phyloP scores from a whole-genome alignment of 805 yeast species.

The Yamadazyma takamatsuzukensis region DNA sequence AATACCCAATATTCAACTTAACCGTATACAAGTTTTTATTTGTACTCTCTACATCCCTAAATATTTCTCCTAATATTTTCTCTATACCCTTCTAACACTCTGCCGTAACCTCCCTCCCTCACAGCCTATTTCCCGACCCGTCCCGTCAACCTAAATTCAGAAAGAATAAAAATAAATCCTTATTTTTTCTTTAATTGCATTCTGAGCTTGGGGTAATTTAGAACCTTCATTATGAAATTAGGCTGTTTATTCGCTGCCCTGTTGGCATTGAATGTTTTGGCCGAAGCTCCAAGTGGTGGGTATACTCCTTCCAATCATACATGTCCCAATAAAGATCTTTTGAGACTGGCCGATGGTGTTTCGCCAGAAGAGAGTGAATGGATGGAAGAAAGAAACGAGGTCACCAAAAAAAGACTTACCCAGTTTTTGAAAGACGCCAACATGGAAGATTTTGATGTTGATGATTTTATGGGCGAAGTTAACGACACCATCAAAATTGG shows the following conservation, averaged over 20 bases:
- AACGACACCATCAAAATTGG: conserved; percentile 31
- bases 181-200: neutral
- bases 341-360: conserved; percentile 48
- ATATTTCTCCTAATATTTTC: no score
- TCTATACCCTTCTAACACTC: no score
- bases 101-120: no score
- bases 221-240: neutral
- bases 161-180: no score
- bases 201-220: no score
- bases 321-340: conserved; percentile 43
- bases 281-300: conserved; percentile 23
- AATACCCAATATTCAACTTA: no score
- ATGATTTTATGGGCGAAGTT: conserved; percentile 27
- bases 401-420: conserved; percentile 44
- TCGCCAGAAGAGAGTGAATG: conserved; percentile 49
- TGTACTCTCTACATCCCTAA: no score
- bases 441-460: conserved; percentile 46
- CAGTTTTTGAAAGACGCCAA: conserved; percentile 44
- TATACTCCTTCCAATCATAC: conserved; percentile 59
- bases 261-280: neutral
- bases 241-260: conserved; percentile 1
- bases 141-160: no score
- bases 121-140: no score
- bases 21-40: no score
- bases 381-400: conserved; percentile 46